Evolutionary conservation across 1,284 basidiomycete genomes (phyloP).

Genomic region (Gymnopus androsaceus): DNA sequence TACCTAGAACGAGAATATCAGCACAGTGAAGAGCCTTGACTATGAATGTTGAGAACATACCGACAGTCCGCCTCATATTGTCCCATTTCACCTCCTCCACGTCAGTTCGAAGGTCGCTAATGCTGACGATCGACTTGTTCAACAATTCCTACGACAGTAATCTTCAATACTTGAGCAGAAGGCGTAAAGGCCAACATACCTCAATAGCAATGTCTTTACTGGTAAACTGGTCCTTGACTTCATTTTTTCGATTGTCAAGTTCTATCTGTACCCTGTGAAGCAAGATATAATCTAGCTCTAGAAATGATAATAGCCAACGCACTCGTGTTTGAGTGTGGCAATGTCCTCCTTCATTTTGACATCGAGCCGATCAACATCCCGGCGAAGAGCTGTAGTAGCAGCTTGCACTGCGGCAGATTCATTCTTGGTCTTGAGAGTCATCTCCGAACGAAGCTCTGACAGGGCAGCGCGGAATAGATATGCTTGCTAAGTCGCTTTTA

Average conservation of each 20-base stretch:
- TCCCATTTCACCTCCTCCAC: conserved; percentile 93
- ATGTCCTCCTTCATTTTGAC: conserved; percentile 96
- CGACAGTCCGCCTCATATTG: conserved; percentile 83
- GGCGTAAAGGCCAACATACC: conserved; percentile 43
- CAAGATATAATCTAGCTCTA: conserved; percentile 3
- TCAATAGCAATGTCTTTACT: conserved; percentile 87
- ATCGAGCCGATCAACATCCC: conserved; percentile 87
- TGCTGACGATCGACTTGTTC: conserved; percentile 81
- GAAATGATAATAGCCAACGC: conserved; percentile 32
- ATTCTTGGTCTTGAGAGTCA: conserved; percentile 82
- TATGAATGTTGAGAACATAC: conserved; percentile 46
- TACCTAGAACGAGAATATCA: conserved; percentile 40
- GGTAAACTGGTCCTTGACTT: conserved; percentile 88
- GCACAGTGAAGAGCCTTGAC: background rate
- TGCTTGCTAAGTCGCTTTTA: conserved; percentile 68
- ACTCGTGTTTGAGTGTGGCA: conserved; percentile 90
- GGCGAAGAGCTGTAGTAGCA: conserved; percentile 73
- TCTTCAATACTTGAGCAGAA: conserved; percentile 2
- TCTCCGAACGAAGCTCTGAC: conserved; percentile 88
- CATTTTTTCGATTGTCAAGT: conserved; percentile 91
- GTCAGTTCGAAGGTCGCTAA: conserved; percentile 85
- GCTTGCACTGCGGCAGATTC: conserved; percentile 82
- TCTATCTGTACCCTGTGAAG: conserved; percentile 87
- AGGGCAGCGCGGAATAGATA: conserved; percentile 95
- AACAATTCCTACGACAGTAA: conserved; percentile 65